Evolutionary conservation across 345 rosid species (phyloP).

Genomic region (Melaleuca alternifolia): DNA sequence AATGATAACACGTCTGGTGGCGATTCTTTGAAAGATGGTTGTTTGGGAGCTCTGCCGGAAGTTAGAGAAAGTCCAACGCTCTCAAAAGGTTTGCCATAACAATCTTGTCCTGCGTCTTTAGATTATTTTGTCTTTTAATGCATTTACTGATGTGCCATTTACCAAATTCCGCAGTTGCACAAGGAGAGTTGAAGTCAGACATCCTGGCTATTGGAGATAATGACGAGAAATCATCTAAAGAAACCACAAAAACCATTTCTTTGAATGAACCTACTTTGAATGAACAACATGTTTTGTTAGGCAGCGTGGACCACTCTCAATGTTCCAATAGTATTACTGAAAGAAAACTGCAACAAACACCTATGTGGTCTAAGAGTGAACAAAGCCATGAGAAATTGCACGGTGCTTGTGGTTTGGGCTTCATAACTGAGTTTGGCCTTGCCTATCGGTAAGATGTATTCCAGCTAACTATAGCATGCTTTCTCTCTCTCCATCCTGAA

Average conservation of each 20-base stretch:
- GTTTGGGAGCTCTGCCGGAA: conserved; percentile 9
- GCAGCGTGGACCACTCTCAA: not conserved
- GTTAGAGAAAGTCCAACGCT: conserved; percentile 3
- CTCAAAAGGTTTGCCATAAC: conserved; percentile 10
- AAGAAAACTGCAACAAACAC: conserved; percentile 1
- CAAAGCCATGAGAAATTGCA: conserved; percentile 11
- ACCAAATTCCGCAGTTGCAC: conserved; percentile 8
- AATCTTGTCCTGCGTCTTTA: not conserved
- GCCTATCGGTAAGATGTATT: conserved; percentile 17
- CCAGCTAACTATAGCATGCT: not conserved
- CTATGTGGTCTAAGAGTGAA: conserved; percentile 12
- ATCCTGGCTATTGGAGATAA: conserved; percentile 5
- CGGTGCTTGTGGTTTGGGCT: conserved; percentile 3
- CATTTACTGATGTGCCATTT: not conserved
- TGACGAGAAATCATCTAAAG: conserved; percentile 10
- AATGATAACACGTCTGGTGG: conserved; percentile 15
- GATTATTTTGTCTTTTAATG: not conserved
- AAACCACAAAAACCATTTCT: conserved; percentile 1
- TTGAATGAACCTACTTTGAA: conserved; percentile 4
- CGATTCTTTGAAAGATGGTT: not conserved
- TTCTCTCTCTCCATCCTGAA: not conserved
- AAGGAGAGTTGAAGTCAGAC: conserved; percentile 15
- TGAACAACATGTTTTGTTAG: conserved; percentile 1
- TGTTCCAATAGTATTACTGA: conserved; percentile 5
- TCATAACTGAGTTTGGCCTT: conserved; percentile 3